These are phyloP conservation scores for Zygnema circumcarinatum DNA, from an alignment of 139 green algal genomes.

Conservation along the genomic window DNA sequence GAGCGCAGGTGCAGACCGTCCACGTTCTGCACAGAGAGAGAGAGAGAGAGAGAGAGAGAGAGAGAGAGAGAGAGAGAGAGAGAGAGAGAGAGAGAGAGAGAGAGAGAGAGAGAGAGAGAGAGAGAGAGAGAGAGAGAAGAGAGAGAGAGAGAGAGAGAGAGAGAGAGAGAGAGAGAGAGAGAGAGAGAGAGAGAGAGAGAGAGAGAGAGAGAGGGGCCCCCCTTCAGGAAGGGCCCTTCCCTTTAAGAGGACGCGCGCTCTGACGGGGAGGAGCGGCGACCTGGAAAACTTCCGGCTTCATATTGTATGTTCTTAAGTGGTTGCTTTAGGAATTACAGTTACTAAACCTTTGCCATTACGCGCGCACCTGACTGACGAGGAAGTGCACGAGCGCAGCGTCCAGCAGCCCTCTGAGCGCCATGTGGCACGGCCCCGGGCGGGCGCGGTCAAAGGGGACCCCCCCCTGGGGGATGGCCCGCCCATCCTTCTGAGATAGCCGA, in stretches of 20 bases:
- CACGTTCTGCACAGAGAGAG: constrained; percentile 57
- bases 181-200: too few species aligned
- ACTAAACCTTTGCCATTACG: too few species aligned
- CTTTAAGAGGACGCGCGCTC: too few species aligned
- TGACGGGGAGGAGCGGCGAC: too few species aligned
- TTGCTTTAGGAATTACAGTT: too few species aligned
- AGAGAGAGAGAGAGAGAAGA: too few species aligned
- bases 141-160: too few species aligned
- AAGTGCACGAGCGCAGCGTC: constrained; percentile 58
- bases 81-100: constrained; percentile 14
- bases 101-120: neutral
- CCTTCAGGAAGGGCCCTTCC: too few species aligned
- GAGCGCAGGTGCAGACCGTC: constrained; percentile 89
- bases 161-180: too few species aligned
- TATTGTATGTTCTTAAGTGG: too few species aligned
- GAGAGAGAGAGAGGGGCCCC: too few species aligned
- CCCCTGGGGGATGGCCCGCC: constrained; percentile 68
- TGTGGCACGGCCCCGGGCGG: constrained; percentile 82
- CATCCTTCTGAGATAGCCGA: constrained; percentile 66
- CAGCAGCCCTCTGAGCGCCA: constrained; percentile 66
- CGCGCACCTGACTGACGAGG: constrained; percentile 55
- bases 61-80: neutral
- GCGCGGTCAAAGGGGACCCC: constrained; percentile 79
- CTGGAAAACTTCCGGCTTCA: too few species aligned
- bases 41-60: neutral